These are phyloP conservation scores for Psilocybe cubensis DNA, from an alignment of 768 basidiomycete genomes.

Conservation along the genomic window DNA sequence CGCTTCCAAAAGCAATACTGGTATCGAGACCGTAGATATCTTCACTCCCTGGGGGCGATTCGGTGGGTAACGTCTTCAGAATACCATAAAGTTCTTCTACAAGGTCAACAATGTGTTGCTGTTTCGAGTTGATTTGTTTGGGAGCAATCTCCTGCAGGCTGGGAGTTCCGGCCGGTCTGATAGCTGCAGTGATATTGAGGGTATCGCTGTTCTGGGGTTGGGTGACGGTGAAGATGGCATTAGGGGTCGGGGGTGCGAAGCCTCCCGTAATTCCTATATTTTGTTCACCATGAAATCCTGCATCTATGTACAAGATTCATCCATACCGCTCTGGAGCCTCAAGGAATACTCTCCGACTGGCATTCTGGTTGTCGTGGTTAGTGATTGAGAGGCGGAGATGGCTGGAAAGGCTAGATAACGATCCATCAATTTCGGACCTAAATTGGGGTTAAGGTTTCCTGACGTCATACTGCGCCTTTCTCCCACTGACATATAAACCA, in stretches of 20 bases:
- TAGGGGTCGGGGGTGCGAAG: conserved; percentile 70
- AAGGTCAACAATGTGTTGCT: conserved; percentile 36
- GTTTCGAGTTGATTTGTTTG: conserved; percentile 38
- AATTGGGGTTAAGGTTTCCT: conserved; percentile 7
- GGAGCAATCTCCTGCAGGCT: conserved; percentile 42
- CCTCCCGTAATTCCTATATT: conserved; percentile 73
- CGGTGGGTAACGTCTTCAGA: conserved; percentile 60
- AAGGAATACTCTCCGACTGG: conserved; percentile 58
- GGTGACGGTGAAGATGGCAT: conserved; percentile 56
- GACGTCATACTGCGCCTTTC: conserved; percentile 9
- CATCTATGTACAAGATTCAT: not conserved
- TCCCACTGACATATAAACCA: not conserved
- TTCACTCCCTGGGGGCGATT: conserved; percentile 58
- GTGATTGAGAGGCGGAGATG: conserved; percentile 7
- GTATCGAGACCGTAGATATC: conserved; percentile 77
- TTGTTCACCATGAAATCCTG: not conserved
- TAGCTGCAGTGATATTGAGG: conserved; percentile 48
- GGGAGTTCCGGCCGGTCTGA: conserved; percentile 53
- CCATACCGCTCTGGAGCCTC: conserved; percentile 63
- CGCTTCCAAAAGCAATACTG: conserved; percentile 63
- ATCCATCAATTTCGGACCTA: conserved; percentile 19
- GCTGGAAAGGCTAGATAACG: conserved; percentile 14
- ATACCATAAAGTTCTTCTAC: conserved; percentile 64
- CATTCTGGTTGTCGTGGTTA: conserved; percentile 30
- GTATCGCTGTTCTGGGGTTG: conserved; percentile 33